These are phyloP conservation scores for Candida ortonii DNA, from an alignment of 805 yeast species.

Conservation along the genomic window DNA sequence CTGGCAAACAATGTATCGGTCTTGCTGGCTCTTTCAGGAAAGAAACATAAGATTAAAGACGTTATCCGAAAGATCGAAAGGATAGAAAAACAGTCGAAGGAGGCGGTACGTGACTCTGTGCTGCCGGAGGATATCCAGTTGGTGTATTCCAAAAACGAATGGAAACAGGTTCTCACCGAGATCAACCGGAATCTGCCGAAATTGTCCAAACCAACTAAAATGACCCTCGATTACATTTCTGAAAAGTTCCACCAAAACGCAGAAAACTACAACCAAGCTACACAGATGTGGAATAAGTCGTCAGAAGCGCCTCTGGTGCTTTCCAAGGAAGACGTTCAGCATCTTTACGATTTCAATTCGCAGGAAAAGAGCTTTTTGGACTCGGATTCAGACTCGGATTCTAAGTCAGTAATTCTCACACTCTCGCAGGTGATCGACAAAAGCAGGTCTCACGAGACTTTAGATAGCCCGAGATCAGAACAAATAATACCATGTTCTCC, in stretches of 20 bases:
- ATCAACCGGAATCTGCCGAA: conserved; percentile 26
- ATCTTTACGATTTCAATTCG: conserved; percentile 16
- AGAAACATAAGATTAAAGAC: conserved; percentile 30
- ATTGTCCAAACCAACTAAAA: conserved; percentile 24
- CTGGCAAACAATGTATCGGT: conserved; percentile 20
- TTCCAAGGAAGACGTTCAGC: conserved; percentile 20
- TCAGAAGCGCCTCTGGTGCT: conserved; percentile 17
- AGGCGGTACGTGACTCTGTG: not conserved
- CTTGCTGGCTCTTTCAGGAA: conserved; percentile 30
- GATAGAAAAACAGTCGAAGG: conserved; percentile 12
- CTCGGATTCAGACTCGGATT: conserved; percentile 11
- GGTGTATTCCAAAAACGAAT: conserved; percentile 29
- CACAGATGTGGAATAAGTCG: conserved; percentile 19
- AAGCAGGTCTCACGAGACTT: not conserved
- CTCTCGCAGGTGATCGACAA: conserved; percentile 18
- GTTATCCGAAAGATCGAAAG: conserved; percentile 23
- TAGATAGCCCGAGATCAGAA: conserved; percentile 2
- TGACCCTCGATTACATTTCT: conserved; percentile 25
- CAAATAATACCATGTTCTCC: conserved; percentile 16
- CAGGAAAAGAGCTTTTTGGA: conserved; percentile 18
- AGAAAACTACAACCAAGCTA: not conserved
- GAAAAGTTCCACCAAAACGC: conserved; percentile 18
- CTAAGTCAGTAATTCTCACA: conserved; percentile 12
- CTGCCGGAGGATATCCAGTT: conserved; percentile 14
- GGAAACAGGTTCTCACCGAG: conserved; percentile 25